Conservation (phyloP, 2,329 filamentous ascomycete genomes). For the Diaporthe destruens region DNA sequence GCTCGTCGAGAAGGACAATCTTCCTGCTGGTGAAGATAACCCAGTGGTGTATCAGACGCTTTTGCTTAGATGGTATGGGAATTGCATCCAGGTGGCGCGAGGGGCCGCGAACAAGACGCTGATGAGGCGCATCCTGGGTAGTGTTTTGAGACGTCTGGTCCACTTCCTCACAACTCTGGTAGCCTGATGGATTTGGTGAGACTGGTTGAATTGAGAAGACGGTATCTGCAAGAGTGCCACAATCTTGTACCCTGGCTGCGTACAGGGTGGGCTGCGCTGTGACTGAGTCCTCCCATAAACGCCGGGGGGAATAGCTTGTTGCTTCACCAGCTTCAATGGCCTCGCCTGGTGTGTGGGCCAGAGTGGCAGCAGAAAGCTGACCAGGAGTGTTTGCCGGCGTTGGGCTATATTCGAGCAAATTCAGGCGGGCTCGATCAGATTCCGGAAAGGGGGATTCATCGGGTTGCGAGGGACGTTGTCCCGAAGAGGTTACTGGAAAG, state of each 20-base stretch:
- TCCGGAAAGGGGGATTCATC: neutral
- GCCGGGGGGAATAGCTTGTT: neutral
- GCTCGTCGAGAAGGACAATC: constrained; percentile 46
- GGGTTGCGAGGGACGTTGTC: too few species aligned
- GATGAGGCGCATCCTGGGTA: constrained; percentile 33
- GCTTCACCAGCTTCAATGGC: neutral
- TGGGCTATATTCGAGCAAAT: neutral
- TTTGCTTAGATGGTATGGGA: constrained; percentile 41
- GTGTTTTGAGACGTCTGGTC: constrained; percentile 17
- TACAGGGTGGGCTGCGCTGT: neutral
- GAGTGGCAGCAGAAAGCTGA: neutral
- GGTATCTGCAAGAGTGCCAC: neutral
- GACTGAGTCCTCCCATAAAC: neutral
- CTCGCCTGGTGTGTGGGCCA: neutral
- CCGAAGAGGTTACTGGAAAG: neutral
- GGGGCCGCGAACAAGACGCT: constrained; percentile 1
- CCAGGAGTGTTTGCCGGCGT: neutral
- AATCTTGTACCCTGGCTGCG: neutral
- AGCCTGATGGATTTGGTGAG: neutral
- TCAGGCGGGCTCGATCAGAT: neutral
- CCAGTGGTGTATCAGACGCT: constrained; percentile 48
- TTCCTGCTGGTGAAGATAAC: constrained; percentile 47
- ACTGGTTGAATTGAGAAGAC: neutral
- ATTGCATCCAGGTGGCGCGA: constrained; percentile 44
- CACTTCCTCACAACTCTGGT: neutral